Evolutionary conservation across 148 eudicot genomes (phyloP).

Genomic region (Amaranthus cruentus): DNA sequence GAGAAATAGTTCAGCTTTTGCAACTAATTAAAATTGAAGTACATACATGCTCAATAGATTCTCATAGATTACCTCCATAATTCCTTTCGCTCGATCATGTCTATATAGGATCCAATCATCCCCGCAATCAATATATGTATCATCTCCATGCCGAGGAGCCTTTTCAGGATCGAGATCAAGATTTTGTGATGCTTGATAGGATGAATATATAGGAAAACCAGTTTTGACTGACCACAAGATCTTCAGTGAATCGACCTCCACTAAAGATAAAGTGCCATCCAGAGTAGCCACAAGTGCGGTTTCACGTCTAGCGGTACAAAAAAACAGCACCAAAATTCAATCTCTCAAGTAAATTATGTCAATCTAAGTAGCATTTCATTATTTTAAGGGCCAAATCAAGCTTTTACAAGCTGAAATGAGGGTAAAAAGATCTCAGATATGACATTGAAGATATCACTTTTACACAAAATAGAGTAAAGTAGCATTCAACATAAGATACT

Average conservation of each 20-base stretch:
- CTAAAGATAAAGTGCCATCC: conserved; percentile 62
- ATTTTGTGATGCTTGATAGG: conserved; percentile 49
- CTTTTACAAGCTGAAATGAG: too few relatives aligned
- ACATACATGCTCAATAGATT: conserved; percentile 3
- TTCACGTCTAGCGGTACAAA: conserved; percentile 29
- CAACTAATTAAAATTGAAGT: background rate
- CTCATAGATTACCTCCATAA: conserved; percentile 40
- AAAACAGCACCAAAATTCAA: background rate
- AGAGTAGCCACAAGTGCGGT: conserved; percentile 54
- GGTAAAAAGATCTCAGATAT: too few relatives aligned
- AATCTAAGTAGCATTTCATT: too few relatives aligned
- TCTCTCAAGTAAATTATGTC: too few relatives aligned
- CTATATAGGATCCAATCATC: conserved; percentile 67
- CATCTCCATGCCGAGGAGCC: conserved; percentile 31
- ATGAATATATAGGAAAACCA: conserved; percentile 63
- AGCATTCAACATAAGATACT: too few relatives aligned
- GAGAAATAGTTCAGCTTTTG: background rate
- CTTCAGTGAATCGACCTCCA: conserved; percentile 49
- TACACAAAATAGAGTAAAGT: too few relatives aligned
- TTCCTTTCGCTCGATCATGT: conserved; percentile 36
- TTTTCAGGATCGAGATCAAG: conserved; percentile 37
- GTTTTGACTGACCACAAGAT: conserved; percentile 60
- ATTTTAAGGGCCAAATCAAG: too few relatives aligned
- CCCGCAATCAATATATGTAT: conserved; percentile 60
- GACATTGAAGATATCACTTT: too few relatives aligned